phyloP scores from a whole-genome alignment of 768 basidiomycete genomes.

The Termitomyces sp. region DNA sequence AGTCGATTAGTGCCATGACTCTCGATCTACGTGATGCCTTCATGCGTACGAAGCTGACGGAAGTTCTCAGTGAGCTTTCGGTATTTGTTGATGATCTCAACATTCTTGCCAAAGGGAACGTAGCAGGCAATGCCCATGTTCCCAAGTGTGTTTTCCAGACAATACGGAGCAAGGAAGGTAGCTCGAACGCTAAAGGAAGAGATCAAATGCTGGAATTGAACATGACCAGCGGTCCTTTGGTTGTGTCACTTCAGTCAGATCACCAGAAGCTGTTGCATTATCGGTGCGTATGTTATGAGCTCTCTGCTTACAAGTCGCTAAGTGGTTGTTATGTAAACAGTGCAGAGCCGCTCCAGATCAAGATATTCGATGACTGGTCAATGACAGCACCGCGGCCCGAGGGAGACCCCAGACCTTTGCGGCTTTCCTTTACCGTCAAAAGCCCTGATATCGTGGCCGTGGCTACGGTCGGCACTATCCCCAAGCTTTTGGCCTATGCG shows the following conservation, averaged over 20 bases:
- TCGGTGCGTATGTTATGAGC: conserved; percentile 37
- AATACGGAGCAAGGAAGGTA: conserved; percentile 46
- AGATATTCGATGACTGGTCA: conserved; percentile 82
- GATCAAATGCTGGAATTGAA: conserved; percentile 64
- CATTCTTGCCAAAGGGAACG: conserved; percentile 64
- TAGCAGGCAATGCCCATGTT: conserved; percentile 63
- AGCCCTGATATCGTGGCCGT: conserved; percentile 64
- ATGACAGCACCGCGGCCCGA: conserved; percentile 32
- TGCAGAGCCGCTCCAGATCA: conserved; percentile 71
- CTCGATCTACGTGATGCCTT: conserved; percentile 60
- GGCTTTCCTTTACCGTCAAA: conserved; percentile 68
- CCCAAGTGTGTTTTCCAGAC: conserved; percentile 76
- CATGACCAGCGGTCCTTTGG: conserved; percentile 67
- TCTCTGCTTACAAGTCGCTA: not conserved
- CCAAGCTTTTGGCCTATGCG: conserved; percentile 66
- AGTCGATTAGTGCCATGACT: conserved; percentile 70
- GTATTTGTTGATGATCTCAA: conserved; percentile 58
- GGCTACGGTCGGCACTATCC: conserved; percentile 70
- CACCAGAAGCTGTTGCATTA: conserved; percentile 70
- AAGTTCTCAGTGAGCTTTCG: conserved; percentile 55
- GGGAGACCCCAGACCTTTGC: conserved; percentile 45
- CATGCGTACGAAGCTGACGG: conserved; percentile 62
- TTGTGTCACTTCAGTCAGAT: conserved; percentile 68
- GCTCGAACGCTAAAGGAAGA: conserved; percentile 24
- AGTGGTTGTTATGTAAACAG: conserved; percentile 27